phyloP scores from a whole-genome alignment of 139 green algal genomes.

The Helicosporidium sp. region DNA sequence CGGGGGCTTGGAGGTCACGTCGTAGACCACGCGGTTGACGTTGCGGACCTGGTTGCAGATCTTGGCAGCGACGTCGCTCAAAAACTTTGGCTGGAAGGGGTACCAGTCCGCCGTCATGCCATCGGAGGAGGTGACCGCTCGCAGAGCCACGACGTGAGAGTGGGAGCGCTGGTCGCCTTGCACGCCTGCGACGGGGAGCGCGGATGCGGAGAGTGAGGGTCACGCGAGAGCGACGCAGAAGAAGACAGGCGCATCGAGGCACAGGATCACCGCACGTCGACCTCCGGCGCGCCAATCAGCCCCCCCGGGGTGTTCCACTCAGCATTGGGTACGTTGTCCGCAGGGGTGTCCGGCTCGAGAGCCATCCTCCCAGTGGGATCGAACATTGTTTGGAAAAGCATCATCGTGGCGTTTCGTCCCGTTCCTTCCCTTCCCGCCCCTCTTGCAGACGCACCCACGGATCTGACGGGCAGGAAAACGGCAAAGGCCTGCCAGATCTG shows the following conservation, averaged over 20 bases:
- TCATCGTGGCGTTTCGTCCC: too few species aligned
- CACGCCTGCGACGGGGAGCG: constrained; percentile 31
- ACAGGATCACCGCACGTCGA: too few species aligned
- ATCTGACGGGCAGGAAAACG: constrained; percentile 83
- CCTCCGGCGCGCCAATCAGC: too few species aligned
- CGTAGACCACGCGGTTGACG: constrained; percentile 95
- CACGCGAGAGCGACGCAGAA: too few species aligned
- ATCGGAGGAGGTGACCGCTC: constrained; percentile 68
- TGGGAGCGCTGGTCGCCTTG: constrained; percentile 90
- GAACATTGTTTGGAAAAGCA: too few species aligned
- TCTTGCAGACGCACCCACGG: constrained; percentile 35
- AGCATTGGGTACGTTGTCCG: too few species aligned
- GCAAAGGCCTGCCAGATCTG: constrained; percentile 99
- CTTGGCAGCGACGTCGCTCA: constrained; percentile 62
- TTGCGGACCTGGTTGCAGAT: constrained; percentile 84
- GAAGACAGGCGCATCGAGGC: too few species aligned
- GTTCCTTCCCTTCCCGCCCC: too few species aligned
- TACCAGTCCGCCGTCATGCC: constrained; percentile 99
- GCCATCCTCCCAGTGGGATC: too few species aligned
- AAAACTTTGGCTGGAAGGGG: constrained; percentile 76
- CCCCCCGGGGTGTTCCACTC: too few species aligned
- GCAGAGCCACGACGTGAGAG: constrained; percentile 76
- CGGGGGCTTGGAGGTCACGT: constrained; percentile 94
- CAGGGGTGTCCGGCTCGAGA: too few species aligned
- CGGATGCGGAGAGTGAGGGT: background rate